Evolutionary conservation across 305 asterid genomes (phyloP), one percentile per base, ranked within the genome.

Genomic region (Fraxinus sp.): DNA sequence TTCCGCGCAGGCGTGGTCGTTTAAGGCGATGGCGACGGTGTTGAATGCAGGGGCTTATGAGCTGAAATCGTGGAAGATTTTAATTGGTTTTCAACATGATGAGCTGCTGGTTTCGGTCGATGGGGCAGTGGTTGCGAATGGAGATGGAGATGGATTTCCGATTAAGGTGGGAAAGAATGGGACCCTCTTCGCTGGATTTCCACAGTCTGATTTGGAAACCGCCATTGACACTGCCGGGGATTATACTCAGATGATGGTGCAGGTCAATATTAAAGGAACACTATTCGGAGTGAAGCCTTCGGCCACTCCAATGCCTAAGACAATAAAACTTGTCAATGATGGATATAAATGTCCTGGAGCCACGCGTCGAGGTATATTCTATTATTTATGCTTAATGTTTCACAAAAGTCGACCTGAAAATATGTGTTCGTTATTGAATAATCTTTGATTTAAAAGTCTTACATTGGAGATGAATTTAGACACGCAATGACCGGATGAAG

Each of bases 201-300:
- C 98, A 1, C 87, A 85, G 83, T 11, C 94, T 0, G 99, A 95
- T 83, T 84, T 95, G 75, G 89, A 93, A 55, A 95, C 99, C 0
- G 98, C 99, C 8, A 93, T 95, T 59, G 99, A 95, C 4, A 95
- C 99, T 0, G 99, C 99, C 0, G 90, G 89, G 0, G 98, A 95
- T 82, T 82, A 72, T 6, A 41, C 87, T 11, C 95, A 93, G 89
- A 92, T 93, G 92, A 91, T 88, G 75, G 94, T 77, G 2, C 84
- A 90, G 87, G 82, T 94, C 20, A 85, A 84, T 14, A 75, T 95
- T 0, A 93, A 86, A 79, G 99, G 99, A 1, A 93, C 98, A 0
- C 88, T 83, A 77, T 95, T 95, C 32, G 99, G 99, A 0, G 85
- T 90, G 77, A 68, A 68, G 30, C 79, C 71, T 16, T 83, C 73